Evolutionary conservation across 2,329 filamentous ascomycete species (phyloP), one percentile per base, ranked within the genome.

Genomic region (Colletotrichum gloeosporioides): DNA sequence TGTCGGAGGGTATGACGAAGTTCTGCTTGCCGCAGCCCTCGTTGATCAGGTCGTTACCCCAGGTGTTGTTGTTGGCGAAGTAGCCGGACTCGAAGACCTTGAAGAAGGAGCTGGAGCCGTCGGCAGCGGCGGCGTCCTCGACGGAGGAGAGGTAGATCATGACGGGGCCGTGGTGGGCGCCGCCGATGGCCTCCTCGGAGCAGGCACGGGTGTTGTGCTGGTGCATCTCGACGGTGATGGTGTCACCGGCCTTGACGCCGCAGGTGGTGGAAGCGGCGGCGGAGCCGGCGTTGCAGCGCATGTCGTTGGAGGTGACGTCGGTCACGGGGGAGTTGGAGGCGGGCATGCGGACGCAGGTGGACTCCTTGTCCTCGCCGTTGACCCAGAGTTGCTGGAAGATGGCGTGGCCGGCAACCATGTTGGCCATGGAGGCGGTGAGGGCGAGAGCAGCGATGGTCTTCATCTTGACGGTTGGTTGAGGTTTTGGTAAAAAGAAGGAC

Each of bases 341-440:
- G 57, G 77, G 77, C 67, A 78, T 74, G 71, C 79, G 77, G 15
- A 76, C 77, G 69, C 77, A 78, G 64, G 27, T 69, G 31, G 25
- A 31, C 34, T n/a, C 71, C 36, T 75, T 65, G 71, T 78, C 77
- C 13, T 82, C 78, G 39, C 84, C 86, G 74, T 86, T 83, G 57
- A 88, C 84, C 87, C 86, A 89, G 65, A 89, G 81, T 27, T 88
- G 81, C 79, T 90, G 89, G 83, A 89, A 90, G 36, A 86, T 88
- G 57, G 89, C 88, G 77, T 91, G 89, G 66, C 84, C 85, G 71
- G 69, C 68, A 53, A 77, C 75, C 77, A 78, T 71, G 71, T 73
- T 77, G 68, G 64, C 77, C 67, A 76, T 76, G 73, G 75, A 77
- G 65, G 71, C 66, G 55, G 70, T 66, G 27, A 78, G 71, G n/a